Evolutionary conservation across 2,329 filamentous ascomycete species (phyloP).

Genomic region (Aureobasidium pullulans): DNA sequence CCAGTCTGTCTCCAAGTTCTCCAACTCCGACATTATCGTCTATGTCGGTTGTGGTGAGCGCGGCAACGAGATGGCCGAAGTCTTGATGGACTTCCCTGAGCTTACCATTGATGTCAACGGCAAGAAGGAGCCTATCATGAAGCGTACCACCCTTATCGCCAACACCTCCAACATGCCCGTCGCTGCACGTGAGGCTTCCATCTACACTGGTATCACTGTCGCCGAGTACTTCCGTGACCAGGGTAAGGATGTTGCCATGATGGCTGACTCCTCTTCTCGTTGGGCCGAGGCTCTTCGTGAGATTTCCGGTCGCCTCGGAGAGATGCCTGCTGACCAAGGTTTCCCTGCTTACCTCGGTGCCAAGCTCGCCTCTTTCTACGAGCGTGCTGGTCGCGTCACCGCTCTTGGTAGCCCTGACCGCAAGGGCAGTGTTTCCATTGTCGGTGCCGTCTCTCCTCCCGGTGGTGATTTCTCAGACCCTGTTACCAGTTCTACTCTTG

Average conservation of each 20-base stretch:
- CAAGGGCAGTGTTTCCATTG: constrained; percentile 89
- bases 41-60: constrained; percentile 93
- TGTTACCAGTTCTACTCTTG: constrained; percentile 84
- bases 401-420: constrained; percentile 84
- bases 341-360: constrained; percentile 96
- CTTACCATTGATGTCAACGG: constrained; percentile 91
- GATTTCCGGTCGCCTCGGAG: constrained; percentile 94
- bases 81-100: constrained; percentile 99
- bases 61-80: constrained; percentile 99
- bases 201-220: constrained; percentile 93
- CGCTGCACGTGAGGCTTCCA: constrained; percentile 94
- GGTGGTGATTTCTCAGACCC: constrained; percentile 99
- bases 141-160: constrained; percentile 95
- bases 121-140: constrained; percentile 98
- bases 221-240: constrained; percentile 97
- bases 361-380: constrained; percentile 98
- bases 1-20: constrained; percentile 98
- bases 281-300: constrained; percentile 99
- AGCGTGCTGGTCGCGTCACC: constrained; percentile 84
- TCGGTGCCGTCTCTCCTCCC: constrained; percentile 92
- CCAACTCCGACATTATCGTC: constrained; percentile 97
- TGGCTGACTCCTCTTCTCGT: constrained; percentile 96
- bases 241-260: constrained; percentile 97
- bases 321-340: constrained; percentile 99
- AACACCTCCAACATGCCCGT: constrained; percentile 99